Conservation (phyloP, 1,139 yeast genomes). For the Sugiyamaella japonica region DNA sequence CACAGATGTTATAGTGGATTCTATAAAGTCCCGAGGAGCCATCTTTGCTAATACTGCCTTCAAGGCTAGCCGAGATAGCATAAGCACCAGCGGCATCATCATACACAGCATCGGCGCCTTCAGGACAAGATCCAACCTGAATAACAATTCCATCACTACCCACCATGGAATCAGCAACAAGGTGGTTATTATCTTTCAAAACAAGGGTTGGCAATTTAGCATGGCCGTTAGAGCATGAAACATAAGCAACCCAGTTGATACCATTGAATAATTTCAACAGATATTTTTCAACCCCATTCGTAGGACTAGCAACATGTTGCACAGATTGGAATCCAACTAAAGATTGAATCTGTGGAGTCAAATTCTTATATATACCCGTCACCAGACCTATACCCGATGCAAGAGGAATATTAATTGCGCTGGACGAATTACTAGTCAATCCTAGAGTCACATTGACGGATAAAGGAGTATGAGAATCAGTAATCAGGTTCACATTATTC, state of each 20-base stretch:
- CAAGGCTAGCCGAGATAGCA: constrained; percentile 45
- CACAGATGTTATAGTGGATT: constrained; percentile 54
- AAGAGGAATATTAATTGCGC: constrained; percentile 50
- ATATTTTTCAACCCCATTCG: constrained; percentile 46
- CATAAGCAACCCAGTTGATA: constrained; percentile 60
- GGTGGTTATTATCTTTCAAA: constrained; percentile 50
- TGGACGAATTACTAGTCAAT: constrained; percentile 32
- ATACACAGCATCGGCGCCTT: constrained; percentile 40
- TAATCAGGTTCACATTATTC: constrained; percentile 30
- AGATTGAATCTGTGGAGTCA: constrained; percentile 56
- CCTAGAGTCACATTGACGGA: constrained; percentile 55
- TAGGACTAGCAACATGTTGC: constrained; percentile 35
- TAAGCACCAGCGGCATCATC: constrained; percentile 65
- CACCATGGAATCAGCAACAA: constrained; percentile 36
- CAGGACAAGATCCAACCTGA: constrained; percentile 59
- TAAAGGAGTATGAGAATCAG: constrained; percentile 42
- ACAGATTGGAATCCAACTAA: constrained; percentile 58
- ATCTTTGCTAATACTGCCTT: constrained; percentile 41
- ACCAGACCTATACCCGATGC: constrained; percentile 78
- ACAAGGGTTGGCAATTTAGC: constrained; percentile 42
- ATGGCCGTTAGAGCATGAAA: constrained; percentile 34
- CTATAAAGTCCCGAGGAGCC: constrained; percentile 50
- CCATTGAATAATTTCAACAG: constrained; percentile 46
- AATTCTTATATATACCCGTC: constrained; percentile 63
- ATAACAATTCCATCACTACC: constrained; percentile 50